Percentiles rank a stretch among this genome's conserved stretches.
phyloP scores from a whole-genome alignment of 345 rosid species.

The Cardiospermum halicacabum region DNA sequence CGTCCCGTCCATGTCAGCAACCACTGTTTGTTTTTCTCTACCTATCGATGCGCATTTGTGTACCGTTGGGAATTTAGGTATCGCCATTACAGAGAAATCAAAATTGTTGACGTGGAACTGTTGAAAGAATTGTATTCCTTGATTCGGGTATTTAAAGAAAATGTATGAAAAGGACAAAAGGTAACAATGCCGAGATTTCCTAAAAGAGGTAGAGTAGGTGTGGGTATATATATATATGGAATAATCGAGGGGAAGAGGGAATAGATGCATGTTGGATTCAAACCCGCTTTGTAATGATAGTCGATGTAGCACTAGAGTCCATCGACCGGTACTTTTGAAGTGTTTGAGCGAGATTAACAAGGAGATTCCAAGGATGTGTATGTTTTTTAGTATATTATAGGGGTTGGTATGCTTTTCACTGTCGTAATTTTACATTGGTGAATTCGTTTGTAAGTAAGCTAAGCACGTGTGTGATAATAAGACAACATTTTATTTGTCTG shows the following conservation, averaged over 20 bases:
- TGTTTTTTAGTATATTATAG: no score
- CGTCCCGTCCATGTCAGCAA: constrained; percentile 77
- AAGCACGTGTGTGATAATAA: no score
- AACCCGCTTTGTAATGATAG: neutral
- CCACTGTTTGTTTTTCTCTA: constrained; percentile 51
- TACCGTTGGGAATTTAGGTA: constrained; percentile 29
- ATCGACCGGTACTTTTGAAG: neutral
- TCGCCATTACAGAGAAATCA: constrained; percentile 1
- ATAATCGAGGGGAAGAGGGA: neutral
- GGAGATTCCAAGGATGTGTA: neutral
- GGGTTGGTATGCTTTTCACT: no score
- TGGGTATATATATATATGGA: no score
- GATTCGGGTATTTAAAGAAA: neutral
- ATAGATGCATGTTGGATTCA: neutral
- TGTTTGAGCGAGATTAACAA: neutral
- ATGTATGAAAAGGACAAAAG: no score
- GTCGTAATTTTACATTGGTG: no score
- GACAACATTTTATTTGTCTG: no score
- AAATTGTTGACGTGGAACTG: no score
- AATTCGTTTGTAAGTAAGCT: no score
- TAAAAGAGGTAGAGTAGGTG: neutral
- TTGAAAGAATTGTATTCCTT: neutral
- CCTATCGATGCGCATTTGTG: constrained; percentile 40
- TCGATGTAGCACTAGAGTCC: neutral
- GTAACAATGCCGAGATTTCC: neutral